Base-by-base conservation (phyloP, 2,329 filamentous ascomycete species). In the Elsinoe necatrix region DNA sequence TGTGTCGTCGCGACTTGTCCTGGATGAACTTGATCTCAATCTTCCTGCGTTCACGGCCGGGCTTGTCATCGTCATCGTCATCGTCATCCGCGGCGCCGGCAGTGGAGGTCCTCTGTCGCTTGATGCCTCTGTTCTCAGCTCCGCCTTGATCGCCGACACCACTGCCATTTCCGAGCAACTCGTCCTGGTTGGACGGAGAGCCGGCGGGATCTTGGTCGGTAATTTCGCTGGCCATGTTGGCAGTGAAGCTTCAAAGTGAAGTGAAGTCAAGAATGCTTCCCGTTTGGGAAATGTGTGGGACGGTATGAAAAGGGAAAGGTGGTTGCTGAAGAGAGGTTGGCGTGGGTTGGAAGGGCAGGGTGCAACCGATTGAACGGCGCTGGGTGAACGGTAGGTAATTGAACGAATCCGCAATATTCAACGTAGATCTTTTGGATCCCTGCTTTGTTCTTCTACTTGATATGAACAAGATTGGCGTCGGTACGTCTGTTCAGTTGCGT, bases 21-120 rank as follows among this genome's bases (percentile, higher is more conserved):
- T 91, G 92, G 74, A 98, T 98, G 78, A 98, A 98, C 82, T 98
- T 98, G 78, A 98, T 98, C 76, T 98, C 93, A 68, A 98, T 98
- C 86, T 98, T 98, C 77, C 93, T 85, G 71, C 93, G 86, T 82
- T 97, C 93, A 74, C 93, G 91, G 69, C 90, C 90, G 62, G 89
- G 89, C 83, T 97, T 97, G 74, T 96, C 92, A 66, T 95, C 91
- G 66, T 97, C 91, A 63, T 97, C 93, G 63, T 97, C 92, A 64
- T 97, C 93, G 71, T 97, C 92, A 67, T 85, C 84, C 55, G 84
- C 81, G 55, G 84, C 81, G 55, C 67, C 71, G 65, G 86, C 76
- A 34, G 58, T 59, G 67, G 76, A 85, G 62, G 87, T 84, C 70
- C 93, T 89, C 73, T 81, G 82, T 67, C 92, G 90, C 81, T 97